phyloP scores from a whole-genome alignment of 2,329 filamentous ascomycete genomes.

The Claviceps fusiformis region DNA sequence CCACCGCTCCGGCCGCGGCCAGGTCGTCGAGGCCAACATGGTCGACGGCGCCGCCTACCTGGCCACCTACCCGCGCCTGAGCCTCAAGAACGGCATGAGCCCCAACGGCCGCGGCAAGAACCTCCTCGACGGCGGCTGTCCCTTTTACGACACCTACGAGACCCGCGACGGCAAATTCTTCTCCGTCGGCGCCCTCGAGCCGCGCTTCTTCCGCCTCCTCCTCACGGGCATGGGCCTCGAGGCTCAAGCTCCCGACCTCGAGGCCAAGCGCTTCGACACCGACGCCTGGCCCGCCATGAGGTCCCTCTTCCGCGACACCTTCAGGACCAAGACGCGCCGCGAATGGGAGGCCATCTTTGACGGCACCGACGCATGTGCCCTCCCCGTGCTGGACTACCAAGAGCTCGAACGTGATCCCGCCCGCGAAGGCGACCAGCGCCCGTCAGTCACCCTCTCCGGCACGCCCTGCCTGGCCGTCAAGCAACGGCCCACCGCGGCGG shows the following conservation, averaged over 20 bases:
- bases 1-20: slow-evolving; percentile 51
- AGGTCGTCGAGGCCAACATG: slow-evolving; percentile 95
- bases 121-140: slow-evolving; percentile 68
- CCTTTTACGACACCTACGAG: slow-evolving; percentile 83
- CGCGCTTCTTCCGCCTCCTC: slow-evolving; percentile 64
- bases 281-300: slow-evolving; percentile 55
- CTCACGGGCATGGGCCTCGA: slow-evolving; percentile 52
- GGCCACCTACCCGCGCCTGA: slow-evolving; percentile 61
- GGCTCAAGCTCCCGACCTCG: slow-evolving; percentile 35
- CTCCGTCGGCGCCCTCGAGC: slow-evolving; percentile 83
- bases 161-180: slow-evolving; percentile 68
- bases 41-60: slow-evolving; percentile 78
- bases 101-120: slow-evolving; percentile 56
- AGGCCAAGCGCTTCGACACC: slow-evolving; percentile 43
- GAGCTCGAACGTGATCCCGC: slow-evolving; percentile 46
- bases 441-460: slow-evolving; percentile 51
- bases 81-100: slow-evolving; percentile 50
- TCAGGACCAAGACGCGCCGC: slow-evolving; percentile 53
- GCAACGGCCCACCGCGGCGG: slow-evolving; percentile 22
- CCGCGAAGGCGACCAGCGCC: slow-evolving; percentile 57
- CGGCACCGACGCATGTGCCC: slow-evolving; percentile 81
- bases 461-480: slow-evolving; percentile 56
- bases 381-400: slow-evolving; percentile 65
- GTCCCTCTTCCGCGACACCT: slow-evolving; percentile 44
- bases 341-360: slow-evolving; percentile 86